A percentile compares a stretch with the other conserved stretches of the same genome.
Conservation (phyloP, 257 asterid species). For the Echium plantagineum region DNA sequence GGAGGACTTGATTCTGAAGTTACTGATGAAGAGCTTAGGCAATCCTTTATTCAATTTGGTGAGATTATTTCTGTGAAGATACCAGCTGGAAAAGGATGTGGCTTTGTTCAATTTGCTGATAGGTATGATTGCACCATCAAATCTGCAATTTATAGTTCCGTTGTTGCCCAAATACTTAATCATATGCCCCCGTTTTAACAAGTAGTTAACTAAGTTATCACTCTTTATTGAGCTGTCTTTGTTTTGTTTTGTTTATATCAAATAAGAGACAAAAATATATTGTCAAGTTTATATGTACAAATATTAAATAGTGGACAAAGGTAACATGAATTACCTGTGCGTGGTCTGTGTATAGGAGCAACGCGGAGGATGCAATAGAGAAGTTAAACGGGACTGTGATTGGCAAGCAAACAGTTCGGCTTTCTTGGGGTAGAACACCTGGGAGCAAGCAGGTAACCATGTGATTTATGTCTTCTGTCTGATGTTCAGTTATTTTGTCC, state of each 20-base stretch:
- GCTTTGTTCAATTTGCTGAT: conserved; percentile 75
- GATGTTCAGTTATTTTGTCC: neutral
- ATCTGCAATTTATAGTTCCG: no score
- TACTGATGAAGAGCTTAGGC: conserved; percentile 76
- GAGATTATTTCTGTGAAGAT: conserved; percentile 83
- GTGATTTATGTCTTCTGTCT: neutral
- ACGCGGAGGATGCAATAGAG: conserved; percentile 76
- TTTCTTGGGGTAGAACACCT: conserved; percentile 83
- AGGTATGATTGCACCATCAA: conserved; percentile 27
- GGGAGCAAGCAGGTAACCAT: conserved; percentile 67
- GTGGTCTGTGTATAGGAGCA: conserved; percentile 28
- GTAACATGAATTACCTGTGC: neutral
- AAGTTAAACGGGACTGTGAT: conserved; percentile 57
- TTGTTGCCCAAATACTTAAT: no score
- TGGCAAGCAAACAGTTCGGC: conserved; percentile 72
- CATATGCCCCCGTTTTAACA: no score
- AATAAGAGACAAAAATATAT: no score
- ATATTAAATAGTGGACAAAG: neutral
- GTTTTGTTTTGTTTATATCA: no score
- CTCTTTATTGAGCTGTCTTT: no score
- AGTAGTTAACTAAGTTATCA: no score
- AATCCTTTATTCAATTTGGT: conserved; percentile 67
- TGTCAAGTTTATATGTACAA: no score
- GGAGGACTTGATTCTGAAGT: conserved; percentile 82
- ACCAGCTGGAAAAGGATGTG: conserved; percentile 95